Evolutionary conservation across 352 stramenopile genomes (phyloP), one percentile per base, ranked within the genome.

Genomic region (Thraustochytrium sp.): DNA sequence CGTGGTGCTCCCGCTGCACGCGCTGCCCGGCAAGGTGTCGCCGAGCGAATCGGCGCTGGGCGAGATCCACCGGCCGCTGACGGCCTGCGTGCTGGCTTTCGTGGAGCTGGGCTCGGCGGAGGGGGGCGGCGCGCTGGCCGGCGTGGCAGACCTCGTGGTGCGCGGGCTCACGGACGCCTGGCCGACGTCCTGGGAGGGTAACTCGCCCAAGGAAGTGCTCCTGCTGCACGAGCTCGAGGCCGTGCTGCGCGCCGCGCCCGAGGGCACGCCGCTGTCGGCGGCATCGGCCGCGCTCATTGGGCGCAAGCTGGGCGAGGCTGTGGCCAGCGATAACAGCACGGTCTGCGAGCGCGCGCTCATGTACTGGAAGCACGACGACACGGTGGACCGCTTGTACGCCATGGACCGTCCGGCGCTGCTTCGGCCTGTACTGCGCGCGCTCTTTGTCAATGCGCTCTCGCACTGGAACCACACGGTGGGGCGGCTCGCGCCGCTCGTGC

Each of bases 191-290:
- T 88, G 75, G 46, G 65, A 88, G 38, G 85, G 76, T 56, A 88
- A 89, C 54, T 89, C 85, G 34, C 74, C 82, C 34, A 89, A 89
- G 73, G 83, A 88, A 78, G 85, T 88, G 42, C 82, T 89, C 0
- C 73, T 89, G 31, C 64, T 89, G 68, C 86, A 89, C 53, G 86
- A 87, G 64, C 31, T 89, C 21, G 82, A 87, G 51, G 72, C 54
- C 38, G 34, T 89, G 55, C 42, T 89, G n/a, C 21, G 85, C 13
- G 26, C 29, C 49, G 73, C 26, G n/a, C n/a, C n/a, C 36, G 2
- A 29, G 34, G 11, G 74, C 46, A 18, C 73, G 36, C 5, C 29
- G 16, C 31, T n/a, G 16, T 77, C 65, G 1, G 26, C 34, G 65
- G 49, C 3, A 8, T 77, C 65, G 31, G 37, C 26, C 31, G 23